Percentiles rank a stretch among this genome's conserved stretches.
Conservation (phyloP, 2,329 filamentous ascomycete genomes). For the Colletotrichum lupini region DNA sequence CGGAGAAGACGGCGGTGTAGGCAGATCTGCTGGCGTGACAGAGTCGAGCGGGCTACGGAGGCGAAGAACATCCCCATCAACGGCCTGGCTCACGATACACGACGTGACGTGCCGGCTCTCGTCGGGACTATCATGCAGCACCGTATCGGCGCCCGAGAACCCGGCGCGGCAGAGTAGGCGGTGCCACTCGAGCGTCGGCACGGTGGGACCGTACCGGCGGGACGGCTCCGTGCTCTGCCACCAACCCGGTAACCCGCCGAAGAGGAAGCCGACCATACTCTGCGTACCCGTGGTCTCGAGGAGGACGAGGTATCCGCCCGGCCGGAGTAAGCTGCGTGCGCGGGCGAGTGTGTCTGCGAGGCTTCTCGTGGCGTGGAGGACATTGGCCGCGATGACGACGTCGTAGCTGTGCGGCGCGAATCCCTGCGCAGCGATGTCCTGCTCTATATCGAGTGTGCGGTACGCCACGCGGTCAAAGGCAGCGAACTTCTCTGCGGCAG, state of each 20-base stretch:
- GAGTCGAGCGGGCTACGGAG: too few species aligned
- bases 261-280: constrained; percentile 15
- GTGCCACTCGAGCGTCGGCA: background rate
- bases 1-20: too few species aligned
- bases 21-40: too few species aligned
- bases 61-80: background rate
- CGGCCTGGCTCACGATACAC: background rate
- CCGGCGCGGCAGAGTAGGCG: background rate
- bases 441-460: constrained; percentile 40
- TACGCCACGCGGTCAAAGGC: constrained; percentile 32
- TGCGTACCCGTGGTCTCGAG: background rate
- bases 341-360: background rate
- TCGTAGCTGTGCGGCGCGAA: constrained; percentile 47
- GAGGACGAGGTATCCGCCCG: background rate
- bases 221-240: constrained; percentile 37
- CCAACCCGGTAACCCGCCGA: constrained; percentile 44
- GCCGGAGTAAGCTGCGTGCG: background rate
- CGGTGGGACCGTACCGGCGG: background rate
- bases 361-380: constrained; percentile 49
- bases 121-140: background rate
- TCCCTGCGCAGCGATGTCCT: constrained; percentile 43
- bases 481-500: background rate
- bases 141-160: background rate
- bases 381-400: constrained; percentile 49
- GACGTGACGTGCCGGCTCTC: background rate